Evolutionary conservation across 495 filamentous ascomycete genomes (phyloP), one percentile per base, ranked within the genome.

Genomic region (Antarctomyces pellizariae): DNA sequence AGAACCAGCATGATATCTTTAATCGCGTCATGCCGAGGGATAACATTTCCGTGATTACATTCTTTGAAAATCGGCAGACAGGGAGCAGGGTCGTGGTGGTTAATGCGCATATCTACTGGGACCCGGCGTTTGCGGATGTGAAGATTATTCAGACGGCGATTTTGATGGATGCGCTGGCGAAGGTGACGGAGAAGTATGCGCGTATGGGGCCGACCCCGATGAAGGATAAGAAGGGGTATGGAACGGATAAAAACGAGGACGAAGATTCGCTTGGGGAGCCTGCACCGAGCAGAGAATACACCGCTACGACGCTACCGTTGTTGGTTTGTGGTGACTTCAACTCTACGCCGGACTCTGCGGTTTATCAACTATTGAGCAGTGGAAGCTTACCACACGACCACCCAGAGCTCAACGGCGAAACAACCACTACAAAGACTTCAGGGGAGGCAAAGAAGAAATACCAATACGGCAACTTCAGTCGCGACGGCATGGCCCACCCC

Each of bases 1-100:
- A 93, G 50, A 72, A 76, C 18, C 74, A 83, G 28, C 75, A 84
- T 39, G 89, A 97, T 39, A 80, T 93, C 33, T 95, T 86, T 58
- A 95, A 97, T 44, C 71, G 86, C 7, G 68, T 95, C 10, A 95
- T 93, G 86, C 82, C 83, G 32, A 75, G 83, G 51, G 86, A 97
- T 52, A 77, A 95, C 41, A 90, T 97, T 38, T 84, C 75, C 7
- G 66, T 91, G 11, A 64, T 90, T 15, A 59, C 75, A 30, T 86
- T 97, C 49, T 60, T 95, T 26, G 89, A 95, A 47, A 92, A 91
- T 39, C 62, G 80, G 9, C 49, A 57, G 31, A 95, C 83, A 2
- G 86, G 86, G 2, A 65, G 76, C 1, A 69, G 89, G 9, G 54
- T 95, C 32, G 89, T 97, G 25, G 69, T 93, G 7, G 78, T 75